Evolutionary conservation across 371 early-diverging fungal species (phyloP).

Genomic region (Polyrhizophydium stewartii): DNA sequence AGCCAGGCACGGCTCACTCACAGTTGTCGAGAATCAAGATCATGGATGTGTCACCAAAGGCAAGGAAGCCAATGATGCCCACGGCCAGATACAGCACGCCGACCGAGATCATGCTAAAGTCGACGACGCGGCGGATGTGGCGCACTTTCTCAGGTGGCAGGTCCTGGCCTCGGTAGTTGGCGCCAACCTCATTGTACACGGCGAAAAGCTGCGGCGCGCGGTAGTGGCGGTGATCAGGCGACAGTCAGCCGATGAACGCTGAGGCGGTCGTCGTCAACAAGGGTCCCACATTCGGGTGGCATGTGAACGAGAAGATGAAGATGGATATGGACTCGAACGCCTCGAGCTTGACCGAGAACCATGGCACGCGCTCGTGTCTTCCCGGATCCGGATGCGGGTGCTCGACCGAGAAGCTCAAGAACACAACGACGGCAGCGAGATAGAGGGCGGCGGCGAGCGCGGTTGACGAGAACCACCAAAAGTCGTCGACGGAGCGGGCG

Average conservation of each 20-base stretch:
- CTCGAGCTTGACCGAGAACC: slow-evolving; percentile 9
- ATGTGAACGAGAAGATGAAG: slow-evolving; percentile 61
- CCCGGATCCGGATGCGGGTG: neutral
- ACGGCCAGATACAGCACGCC: slow-evolving; percentile 41
- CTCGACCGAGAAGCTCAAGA: neutral
- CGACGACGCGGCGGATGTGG: slow-evolving; percentile 16
- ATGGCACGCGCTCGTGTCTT: neutral
- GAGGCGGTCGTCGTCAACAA: too few species aligned
- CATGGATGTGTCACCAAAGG: slow-evolving; percentile 28
- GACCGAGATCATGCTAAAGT: slow-evolving; percentile 26
- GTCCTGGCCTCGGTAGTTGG: neutral
- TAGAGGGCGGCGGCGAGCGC: slow-evolving; percentile 16
- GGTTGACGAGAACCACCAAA: slow-evolving; percentile 22
- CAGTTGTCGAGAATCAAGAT: slow-evolving; percentile 7
- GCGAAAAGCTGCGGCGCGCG: slow-evolving; percentile 15
- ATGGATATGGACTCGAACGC: slow-evolving; percentile 29
- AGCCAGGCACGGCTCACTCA: too few species aligned
- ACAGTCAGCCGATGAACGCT: neutral
- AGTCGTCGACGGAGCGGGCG: slow-evolving; percentile 20
- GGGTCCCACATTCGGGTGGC: slow-evolving; percentile 51
- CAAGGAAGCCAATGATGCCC: slow-evolving; percentile 42
- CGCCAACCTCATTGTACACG: slow-evolving; percentile 24
- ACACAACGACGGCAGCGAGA: slow-evolving; percentile 12
- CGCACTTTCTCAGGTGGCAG: slow-evolving; percentile 4
- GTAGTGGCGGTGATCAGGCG: neutral